Evolutionary conservation across 768 basidiomycete genomes (phyloP).

Genomic region (Podaxis sp.): DNA sequence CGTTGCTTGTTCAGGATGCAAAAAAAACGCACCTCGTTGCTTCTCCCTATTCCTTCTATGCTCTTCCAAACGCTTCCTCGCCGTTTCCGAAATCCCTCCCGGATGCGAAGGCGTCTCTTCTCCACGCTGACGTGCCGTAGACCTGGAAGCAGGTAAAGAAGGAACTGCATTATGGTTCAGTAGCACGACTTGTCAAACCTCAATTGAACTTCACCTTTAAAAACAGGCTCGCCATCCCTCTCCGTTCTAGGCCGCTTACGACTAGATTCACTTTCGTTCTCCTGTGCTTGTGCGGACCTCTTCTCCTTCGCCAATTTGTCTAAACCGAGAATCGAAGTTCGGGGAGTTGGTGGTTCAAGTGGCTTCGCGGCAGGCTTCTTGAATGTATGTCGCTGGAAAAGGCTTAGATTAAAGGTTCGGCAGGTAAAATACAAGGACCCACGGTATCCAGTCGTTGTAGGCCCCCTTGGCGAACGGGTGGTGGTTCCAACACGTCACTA

Average conservation of each 20-base stretch:
- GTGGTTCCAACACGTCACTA: constrained; percentile 83
- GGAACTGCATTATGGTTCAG: constrained; percentile 64
- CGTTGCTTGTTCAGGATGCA: not conserved
- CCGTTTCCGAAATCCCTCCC: constrained; percentile 81
- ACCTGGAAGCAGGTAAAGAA: constrained; percentile 56
- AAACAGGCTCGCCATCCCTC: constrained; percentile 67
- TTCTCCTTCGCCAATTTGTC: constrained; percentile 91
- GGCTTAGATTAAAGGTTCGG: constrained; percentile 1
- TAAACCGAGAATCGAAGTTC: constrained; percentile 80
- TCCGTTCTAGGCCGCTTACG: constrained; percentile 68
- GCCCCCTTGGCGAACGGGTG: constrained; percentile 75
- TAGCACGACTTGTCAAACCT: not conserved
- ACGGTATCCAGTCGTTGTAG: constrained; percentile 69
- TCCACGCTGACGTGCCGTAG: constrained; percentile 70
- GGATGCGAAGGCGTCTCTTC: constrained; percentile 95
- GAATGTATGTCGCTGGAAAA: constrained; percentile 73
- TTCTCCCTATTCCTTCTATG: constrained; percentile 68
- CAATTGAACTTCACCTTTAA: constrained; percentile 68
- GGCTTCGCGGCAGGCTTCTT: constrained; percentile 64
- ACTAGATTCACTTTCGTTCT: constrained; percentile 38
- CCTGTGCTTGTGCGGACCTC: constrained; percentile 53
- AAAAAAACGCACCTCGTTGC: constrained; percentile 51
- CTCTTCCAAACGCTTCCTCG: constrained; percentile 73
- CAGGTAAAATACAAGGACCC: constrained; percentile 22
- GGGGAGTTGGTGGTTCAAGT: constrained; percentile 74